Base-by-base conservation (phyloP, 345 rosid genomes). In the Zanthoxylum bungeanum region DNA sequence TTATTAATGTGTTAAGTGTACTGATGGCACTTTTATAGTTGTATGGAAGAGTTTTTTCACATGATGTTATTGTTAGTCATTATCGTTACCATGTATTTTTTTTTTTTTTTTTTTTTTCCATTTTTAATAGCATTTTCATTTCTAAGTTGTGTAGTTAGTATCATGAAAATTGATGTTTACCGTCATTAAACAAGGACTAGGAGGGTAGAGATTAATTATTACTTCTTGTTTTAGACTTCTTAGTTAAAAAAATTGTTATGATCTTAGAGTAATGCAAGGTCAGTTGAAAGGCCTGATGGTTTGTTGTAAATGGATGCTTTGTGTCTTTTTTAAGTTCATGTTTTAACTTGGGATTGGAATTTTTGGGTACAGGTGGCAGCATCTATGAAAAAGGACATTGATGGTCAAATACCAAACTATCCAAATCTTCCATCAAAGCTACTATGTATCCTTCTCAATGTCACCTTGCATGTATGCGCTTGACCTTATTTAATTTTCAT, bases 391-490 rank as follows among this genome's bases (percentile, higher is more conserved):
- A 95, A 85, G 78, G 89, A 88, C 73, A 82, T 82, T 27, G 91
- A 89, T 70, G 83, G 86, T 68, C 92, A 86, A 75, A 84, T 88
- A 36, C 99, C 98, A 67, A 91, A 85, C 79, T 95, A 95, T 74
- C 94, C 99, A 7, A 92, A 87, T 80, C 97, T 95, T 80, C 91
- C 93, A 31, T 82, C 98, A 9, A 88, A 91, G 88, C 82, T 95
- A 27, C 79, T 95, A 24, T 95, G 99, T 77, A 77, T 88, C 46
- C 98, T 95, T 77, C 93, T 81, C 72, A 88, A 81, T 78, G 90
- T 92, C 65, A 89, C 93, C 16, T 81, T 91, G 75, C 97, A 95
- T 78, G 99, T 95, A 87, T 17, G 74, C 27, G 10, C 72, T 30
- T 24, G 11, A 47, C 47, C 70, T 71, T 4, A 9, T 51, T 46